These are phyloP conservation scores for Aulographum hederae DNA, from an alignment of 2,329 filamentous ascomycete species.

Conservation along the genomic window DNA sequence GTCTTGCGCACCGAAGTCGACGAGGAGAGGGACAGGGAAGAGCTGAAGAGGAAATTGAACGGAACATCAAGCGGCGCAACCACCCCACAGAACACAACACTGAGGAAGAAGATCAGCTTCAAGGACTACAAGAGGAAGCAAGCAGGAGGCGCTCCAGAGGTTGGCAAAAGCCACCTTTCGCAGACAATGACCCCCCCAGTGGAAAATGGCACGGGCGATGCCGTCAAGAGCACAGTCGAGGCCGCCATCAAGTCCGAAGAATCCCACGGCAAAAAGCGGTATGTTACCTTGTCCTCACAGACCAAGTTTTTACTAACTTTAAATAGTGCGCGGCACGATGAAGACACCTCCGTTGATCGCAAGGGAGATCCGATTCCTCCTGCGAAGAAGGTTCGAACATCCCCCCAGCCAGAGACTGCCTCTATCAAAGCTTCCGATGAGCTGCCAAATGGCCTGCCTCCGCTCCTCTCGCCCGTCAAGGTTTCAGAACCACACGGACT, in stretches of 20 bases:
- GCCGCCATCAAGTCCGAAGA: neutral
- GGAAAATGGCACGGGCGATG: neutral
- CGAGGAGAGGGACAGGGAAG: neutral
- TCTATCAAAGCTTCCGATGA: neutral
- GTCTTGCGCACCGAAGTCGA: neutral
- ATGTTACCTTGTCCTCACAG: no score
- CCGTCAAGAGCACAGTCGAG: neutral
- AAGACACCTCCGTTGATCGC: no score
- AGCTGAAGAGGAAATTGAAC: neutral
- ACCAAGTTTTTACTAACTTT: no score
- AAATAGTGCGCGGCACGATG: no score
- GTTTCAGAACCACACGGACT: conserved; percentile 17
- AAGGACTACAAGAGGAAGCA: neutral
- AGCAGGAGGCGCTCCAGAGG: no score
- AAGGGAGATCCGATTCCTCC: neutral
- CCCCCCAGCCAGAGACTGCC: neutral
- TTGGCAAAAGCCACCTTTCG: neutral
- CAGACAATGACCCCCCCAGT: neutral
- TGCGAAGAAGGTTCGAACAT: neutral
- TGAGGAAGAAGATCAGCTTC: neutral
- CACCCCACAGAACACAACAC: neutral
- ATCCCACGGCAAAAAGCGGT: neutral
- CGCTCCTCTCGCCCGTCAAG: neutral
- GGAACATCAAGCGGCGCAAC: neutral
- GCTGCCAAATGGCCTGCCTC: neutral